Base-by-base conservation (phyloP, 2,329 filamentous ascomycete species). In the Apiospora marii region DNA sequence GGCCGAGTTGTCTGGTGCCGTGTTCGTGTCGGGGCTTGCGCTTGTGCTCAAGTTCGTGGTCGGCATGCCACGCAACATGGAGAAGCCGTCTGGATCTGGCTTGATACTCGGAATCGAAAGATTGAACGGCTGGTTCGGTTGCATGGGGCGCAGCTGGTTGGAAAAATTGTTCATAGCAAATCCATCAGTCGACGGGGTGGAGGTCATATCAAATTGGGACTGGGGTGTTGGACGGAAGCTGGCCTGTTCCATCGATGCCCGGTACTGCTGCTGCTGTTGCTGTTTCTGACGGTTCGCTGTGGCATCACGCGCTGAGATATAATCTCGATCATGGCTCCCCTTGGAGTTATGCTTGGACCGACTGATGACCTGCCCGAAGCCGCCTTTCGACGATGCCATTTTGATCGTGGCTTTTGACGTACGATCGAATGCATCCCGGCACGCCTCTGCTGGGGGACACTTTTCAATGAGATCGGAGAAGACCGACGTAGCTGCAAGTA, bases 351-450 rank as follows among this genome's bases (percentile, higher is more conserved):
- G 77, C 64, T 79, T 83, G 76, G 73, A 79, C 75, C 71, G 78
- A 71, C 71, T 80, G 74, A 73, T 78, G 73, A 79, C 75, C 71
- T 84, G 84, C 14, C 93, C 94, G 75, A 97, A 97, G 0, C 94
- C 94, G 24, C 93, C 95, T 0, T 92, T 96, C 1, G 93, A 94
- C 81, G 95, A 92, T 76, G 94, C 95, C 95, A 98, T 98, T 80
- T 96, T 94, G 69, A 98, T 93, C 0, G 96, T 98, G 13, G 95
- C 95, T 84, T 96, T 97, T 78, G 94, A 95, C 85, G 98, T 98
- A 51, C 96, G 91, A 78, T 97, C 94, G 80, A 98, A 98, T 0
- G 96, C 95, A 81, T 98, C 95, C 19, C 95, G 91, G 81, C 96
- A 98, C 14, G 95, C 94, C 85, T 98, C 95, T 44, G 96, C 96